Conservation (phyloP, 495 filamentous ascomycete species). For the Cetradonia linearis region DNA sequence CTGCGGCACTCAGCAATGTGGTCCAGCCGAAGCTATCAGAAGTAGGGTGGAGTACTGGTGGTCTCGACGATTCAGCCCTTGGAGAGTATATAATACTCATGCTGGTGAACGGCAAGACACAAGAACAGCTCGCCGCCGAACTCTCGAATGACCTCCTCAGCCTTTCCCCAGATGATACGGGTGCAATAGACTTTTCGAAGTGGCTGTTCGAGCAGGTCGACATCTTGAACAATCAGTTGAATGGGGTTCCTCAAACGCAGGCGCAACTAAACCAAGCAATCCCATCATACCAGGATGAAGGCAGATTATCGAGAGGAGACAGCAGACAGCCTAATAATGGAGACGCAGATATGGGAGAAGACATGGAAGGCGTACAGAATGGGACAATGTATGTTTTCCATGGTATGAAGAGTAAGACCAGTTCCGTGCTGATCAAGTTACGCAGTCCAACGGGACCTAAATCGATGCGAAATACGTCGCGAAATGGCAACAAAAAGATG, state of each 20-base stretch:
- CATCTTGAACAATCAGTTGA: constrained; percentile 52
- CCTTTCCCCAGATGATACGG: constrained; percentile 70
- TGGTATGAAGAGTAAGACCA: not conserved
- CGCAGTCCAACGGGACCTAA: constrained; percentile 85
- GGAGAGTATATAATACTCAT: constrained; percentile 95
- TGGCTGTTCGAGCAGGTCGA: constrained; percentile 88
- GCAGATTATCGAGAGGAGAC: constrained; percentile 21
- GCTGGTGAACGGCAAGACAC: constrained; percentile 87
- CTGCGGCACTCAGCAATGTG: constrained; percentile 63
- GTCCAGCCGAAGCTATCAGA: constrained; percentile 94
- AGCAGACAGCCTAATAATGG: constrained; percentile 16
- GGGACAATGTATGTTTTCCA: constrained; percentile 57
- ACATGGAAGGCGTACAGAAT: constrained; percentile 31
- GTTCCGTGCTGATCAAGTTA: constrained; percentile 19
- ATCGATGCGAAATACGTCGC: constrained; percentile 72
- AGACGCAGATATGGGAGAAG: constrained; percentile 65
- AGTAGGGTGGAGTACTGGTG: constrained; percentile 77
- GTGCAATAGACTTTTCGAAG: constrained; percentile 69
- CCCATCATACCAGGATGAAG: constrained; percentile 32
- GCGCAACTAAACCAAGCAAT: constrained; percentile 29
- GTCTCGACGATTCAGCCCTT: constrained; percentile 69
- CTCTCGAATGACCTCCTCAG: constrained; percentile 80
- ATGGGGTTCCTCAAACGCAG: constrained; percentile 32
- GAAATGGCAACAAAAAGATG: constrained; percentile 60
- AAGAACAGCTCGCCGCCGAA: constrained; percentile 79